Base-by-base conservation (phyloP, 2,329 filamentous ascomycete species). In the Nemania sp. region DNA sequence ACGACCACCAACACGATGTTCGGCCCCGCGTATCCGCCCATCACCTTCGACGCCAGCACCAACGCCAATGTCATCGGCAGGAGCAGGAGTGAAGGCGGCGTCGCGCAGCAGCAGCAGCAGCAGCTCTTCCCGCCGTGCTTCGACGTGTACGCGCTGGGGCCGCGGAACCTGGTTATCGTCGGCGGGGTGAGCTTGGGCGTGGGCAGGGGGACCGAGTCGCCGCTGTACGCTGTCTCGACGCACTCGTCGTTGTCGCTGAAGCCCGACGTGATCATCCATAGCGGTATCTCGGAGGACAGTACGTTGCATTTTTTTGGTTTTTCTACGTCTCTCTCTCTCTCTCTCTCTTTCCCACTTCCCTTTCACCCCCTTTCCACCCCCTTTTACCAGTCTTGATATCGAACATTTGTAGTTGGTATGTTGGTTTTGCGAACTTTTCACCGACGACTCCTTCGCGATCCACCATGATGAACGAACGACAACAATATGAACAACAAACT, bases 161-260 rank as follows among this genome's bases (percentile, higher is more conserved):
- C 35, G 9, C 46, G 52, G 2, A 35, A 34, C 21, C 57, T 51
- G 51, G 2, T 57, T 15, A 46, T 64, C 34, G 9, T 43, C 40
- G 40, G 10, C 4, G 40, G 7, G 7, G 34, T 13, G 7, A 13
- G 15, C 11, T 4, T 11, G 12, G 11, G 11, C 35, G 35, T 3
- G 35, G 59, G 59, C 49, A 40, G 54, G 18, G 46, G 17, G 17
- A 32, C 17, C 13, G 21, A 40, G 7, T 5, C 9, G 5, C 60
- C 60, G 11, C 50, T 63, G 1, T 63, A 60, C 50, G 53, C 50
- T 32, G 51, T 65, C 40, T 52, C 60, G 20, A 51, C 51, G 39
- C 12, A 46, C 34, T 32, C 59, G 1, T 3, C 34, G 11, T 17
- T 51, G 1, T 50, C 45, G 1, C 1, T 21, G n/a, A 40, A 13